Evolutionary conservation across 208 protist species (phyloP).

Genomic region (Acanthamoeba lenticulata): DNA sequence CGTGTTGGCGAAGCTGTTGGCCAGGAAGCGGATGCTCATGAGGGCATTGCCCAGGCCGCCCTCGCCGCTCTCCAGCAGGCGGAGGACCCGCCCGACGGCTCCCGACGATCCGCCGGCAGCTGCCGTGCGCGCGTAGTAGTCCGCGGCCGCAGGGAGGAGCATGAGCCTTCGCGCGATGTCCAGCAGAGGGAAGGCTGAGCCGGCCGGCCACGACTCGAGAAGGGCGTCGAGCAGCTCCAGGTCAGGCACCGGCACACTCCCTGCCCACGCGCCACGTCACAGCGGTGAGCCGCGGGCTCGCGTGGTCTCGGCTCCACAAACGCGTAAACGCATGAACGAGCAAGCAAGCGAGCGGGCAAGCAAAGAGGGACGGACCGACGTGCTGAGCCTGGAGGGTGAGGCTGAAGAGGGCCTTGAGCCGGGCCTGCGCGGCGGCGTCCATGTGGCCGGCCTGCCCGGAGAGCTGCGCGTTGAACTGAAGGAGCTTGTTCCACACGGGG

Average conservation of each 20-base stretch:
- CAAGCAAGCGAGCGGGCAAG: neutral
- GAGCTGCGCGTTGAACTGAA: conserved; percentile 6
- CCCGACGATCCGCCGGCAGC: neutral
- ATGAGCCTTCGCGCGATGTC: neutral
- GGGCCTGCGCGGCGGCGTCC: neutral
- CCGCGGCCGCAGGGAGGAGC: neutral
- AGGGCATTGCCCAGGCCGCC: neutral
- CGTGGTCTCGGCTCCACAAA: no score
- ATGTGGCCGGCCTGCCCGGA: neutral
- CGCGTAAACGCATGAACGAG: no score
- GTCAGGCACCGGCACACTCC: neutral
- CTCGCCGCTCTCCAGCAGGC: neutral
- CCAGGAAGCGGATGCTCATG: conserved; percentile 7
- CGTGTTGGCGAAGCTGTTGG: neutral
- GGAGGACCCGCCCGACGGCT: neutral
- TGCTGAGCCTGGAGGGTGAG: neutral
- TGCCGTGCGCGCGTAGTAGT: neutral
- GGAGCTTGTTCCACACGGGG: neutral
- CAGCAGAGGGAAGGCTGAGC: neutral
- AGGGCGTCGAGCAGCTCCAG: neutral
- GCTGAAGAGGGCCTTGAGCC: neutral
- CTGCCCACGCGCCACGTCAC: no score
- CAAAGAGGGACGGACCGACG: neutral
- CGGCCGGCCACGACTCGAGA: neutral
- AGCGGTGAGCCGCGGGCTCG: no score